Conservation (phyloP, 805 yeast genomes). For the Cyberlindnera galapagoensis region DNA sequence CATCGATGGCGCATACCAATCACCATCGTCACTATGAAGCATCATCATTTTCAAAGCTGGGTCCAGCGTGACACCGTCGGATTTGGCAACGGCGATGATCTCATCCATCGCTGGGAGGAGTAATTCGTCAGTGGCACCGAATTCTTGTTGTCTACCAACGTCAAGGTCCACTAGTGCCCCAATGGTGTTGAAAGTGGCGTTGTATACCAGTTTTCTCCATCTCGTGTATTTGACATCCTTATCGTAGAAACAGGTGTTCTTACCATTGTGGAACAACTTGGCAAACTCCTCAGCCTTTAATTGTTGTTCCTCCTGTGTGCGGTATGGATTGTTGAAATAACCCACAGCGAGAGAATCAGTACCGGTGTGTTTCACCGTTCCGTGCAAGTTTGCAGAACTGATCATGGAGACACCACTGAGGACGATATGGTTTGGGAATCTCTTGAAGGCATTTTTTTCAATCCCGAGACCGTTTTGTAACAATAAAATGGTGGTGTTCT, state of each 20-base stretch:
- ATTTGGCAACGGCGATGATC: slow-evolving; percentile 55
- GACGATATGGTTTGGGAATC: slow-evolving; percentile 44
- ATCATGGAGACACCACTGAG: slow-evolving; percentile 60
- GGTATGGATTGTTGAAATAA: slow-evolving; percentile 36
- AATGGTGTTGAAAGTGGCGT: slow-evolving; percentile 58
- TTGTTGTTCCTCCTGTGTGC: slow-evolving; percentile 20
- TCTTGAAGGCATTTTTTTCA: slow-evolving; percentile 43
- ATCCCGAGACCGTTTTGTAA: slow-evolving; percentile 61
- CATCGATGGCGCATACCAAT: slow-evolving; percentile 67
- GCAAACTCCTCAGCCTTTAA: slow-evolving; percentile 38
- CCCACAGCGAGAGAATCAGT: slow-evolving; percentile 42
- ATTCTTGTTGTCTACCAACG: slow-evolving; percentile 43
- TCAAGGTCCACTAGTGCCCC: slow-evolving; percentile 55
- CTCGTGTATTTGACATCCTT: slow-evolving; percentile 46
- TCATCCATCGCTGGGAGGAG: slow-evolving; percentile 63
- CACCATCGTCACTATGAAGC: slow-evolving; percentile 53
- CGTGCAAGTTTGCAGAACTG: slow-evolving; percentile 44
- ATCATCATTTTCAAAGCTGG: slow-evolving; percentile 41
- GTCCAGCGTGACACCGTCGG: slow-evolving; percentile 56
- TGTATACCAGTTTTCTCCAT: slow-evolving; percentile 65
- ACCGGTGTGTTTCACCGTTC: slow-evolving; percentile 38
- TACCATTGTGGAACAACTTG: slow-evolving; percentile 36
- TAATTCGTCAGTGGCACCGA: slow-evolving; percentile 36
- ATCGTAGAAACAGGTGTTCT: slow-evolving; percentile 34
- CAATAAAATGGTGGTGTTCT: slow-evolving; percentile 43